Conservation (phyloP, 805 yeast genomes). For the Yarrowia sp. region DNA sequence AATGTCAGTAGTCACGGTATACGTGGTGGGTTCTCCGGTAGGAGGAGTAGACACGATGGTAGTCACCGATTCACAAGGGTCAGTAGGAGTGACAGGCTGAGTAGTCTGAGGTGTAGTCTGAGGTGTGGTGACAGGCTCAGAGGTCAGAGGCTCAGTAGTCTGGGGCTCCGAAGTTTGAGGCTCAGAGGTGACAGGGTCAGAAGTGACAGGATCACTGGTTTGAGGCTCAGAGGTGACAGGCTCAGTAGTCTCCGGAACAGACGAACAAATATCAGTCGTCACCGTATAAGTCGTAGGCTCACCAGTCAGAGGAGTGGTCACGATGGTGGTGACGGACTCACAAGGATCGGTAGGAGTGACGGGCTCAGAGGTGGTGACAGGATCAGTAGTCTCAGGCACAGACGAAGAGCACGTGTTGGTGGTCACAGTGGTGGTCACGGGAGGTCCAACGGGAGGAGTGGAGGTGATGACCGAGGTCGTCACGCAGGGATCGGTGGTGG, state of each 20-base stretch:
- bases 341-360: not conserved
- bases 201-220: too few relatives aligned
- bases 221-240: too few relatives aligned
- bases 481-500: constrained; percentile 12
- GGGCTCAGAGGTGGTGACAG: too few relatives aligned
- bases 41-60: too few relatives aligned
- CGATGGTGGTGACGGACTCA: not conserved
- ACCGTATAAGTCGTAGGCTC: not conserved
- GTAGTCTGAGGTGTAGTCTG: too few relatives aligned
- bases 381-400: constrained; percentile 1
- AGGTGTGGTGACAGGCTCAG: too few relatives aligned
- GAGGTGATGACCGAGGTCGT: constrained; percentile 2
- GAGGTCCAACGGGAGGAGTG: constrained; percentile 21
- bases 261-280: not conserved
- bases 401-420: not conserved
- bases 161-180: not conserved
- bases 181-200: not conserved
- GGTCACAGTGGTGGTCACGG: not conserved
- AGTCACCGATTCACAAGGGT: constrained; percentile 7
- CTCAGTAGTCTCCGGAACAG: too few relatives aligned
- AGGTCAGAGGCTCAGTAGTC: too few relatives aligned
- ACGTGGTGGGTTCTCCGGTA: not conserved
- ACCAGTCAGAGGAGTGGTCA: not conserved
- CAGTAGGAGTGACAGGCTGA: not conserved
- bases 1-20: not conserved